phyloP scores from a whole-genome alignment of 31 red algal genomes.

The Endocladia muricata region DNA sequence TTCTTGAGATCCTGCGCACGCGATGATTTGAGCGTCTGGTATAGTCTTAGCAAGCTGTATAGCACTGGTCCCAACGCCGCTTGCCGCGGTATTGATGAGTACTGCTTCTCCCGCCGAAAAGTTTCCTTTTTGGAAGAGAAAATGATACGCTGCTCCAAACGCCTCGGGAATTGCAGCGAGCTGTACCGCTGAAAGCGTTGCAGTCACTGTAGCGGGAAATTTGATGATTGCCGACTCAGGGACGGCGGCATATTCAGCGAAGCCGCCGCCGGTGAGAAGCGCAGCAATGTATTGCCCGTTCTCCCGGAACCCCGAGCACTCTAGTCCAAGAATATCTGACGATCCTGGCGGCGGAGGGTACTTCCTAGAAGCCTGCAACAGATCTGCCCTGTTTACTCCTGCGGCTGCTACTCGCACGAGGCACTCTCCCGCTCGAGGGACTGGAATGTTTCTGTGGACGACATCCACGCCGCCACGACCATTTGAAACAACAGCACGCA shows the following conservation, averaged over 20 bases:
- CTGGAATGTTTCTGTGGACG: slow-evolving; percentile 23
- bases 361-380: slow-evolving; percentile 74
- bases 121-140: slow-evolving; percentile 53
- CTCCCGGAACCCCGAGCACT: slow-evolving; percentile 58
- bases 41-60: slow-evolving; percentile 73
- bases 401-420: slow-evolving; percentile 63
- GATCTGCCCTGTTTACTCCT: slow-evolving; percentile 93
- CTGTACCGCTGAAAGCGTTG: slow-evolving; percentile 16
- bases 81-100: slow-evolving; percentile 76
- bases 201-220: slow-evolving; percentile 35
- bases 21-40: slow-evolving; percentile 62
- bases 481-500: slow-evolving; percentile 49
- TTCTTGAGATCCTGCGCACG: slow-evolving; percentile 51
- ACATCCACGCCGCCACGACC: slow-evolving; percentile 17
- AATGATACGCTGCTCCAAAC: slow-evolving; percentile 88
- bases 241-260: slow-evolving; percentile 79
- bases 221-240: slow-evolving; percentile 49
- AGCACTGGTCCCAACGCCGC: slow-evolving; percentile 81
- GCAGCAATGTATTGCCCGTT: slow-evolving; percentile 68
- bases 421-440: slow-evolving; percentile 29
- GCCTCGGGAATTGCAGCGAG: slow-evolving; percentile 90
- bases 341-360: slow-evolving; percentile 93
- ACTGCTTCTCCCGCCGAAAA: slow-evolving; percentile 48
- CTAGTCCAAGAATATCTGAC: slow-evolving; percentile 81
- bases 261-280: slow-evolving; percentile 86